These are phyloP conservation scores for Ziziphus jujuba DNA, from an alignment of 306 rosid genomes.

Conservation along the genomic window DNA sequence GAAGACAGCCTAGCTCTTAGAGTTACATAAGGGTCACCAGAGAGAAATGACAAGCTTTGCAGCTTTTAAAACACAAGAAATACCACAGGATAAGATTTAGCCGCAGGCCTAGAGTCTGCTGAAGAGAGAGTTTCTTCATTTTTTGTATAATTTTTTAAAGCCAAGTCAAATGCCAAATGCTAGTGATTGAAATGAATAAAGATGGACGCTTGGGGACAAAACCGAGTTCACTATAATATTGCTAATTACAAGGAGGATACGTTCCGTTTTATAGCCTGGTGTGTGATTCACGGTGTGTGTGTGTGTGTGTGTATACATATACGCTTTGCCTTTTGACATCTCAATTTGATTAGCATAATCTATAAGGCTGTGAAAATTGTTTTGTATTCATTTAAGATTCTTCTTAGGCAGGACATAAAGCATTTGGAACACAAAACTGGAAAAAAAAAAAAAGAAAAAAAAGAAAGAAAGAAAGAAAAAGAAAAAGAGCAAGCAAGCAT, in stretches of 20 bases:
- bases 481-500: too few species aligned
- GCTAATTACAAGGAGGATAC: conserved; percentile 2
- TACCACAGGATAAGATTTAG: background rate
- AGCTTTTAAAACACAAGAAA: conserved; percentile 20
- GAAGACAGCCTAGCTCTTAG: conserved; percentile 15
- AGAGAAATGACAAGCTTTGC: background rate
- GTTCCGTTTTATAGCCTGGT: background rate
- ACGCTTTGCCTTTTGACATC: background rate
- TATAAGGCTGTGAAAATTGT: background rate
- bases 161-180: conserved; percentile 24
- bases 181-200: background rate
- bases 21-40: conserved; percentile 20
- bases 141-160: conserved; percentile 3
- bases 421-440: too few species aligned
- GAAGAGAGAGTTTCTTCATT: background rate
- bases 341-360: background rate
- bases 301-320: too few species aligned
- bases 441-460: too few species aligned
- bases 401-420: too few species aligned
- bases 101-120: conserved; percentile 17
- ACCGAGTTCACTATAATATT: background rate
- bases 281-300: background rate
- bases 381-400: too few species aligned
- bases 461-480: too few species aligned
- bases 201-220: conserved; percentile 9